These are phyloP conservation scores for Lycium barbarum DNA, from an alignment of 257 asterid genomes.

Conservation along the genomic window DNA sequence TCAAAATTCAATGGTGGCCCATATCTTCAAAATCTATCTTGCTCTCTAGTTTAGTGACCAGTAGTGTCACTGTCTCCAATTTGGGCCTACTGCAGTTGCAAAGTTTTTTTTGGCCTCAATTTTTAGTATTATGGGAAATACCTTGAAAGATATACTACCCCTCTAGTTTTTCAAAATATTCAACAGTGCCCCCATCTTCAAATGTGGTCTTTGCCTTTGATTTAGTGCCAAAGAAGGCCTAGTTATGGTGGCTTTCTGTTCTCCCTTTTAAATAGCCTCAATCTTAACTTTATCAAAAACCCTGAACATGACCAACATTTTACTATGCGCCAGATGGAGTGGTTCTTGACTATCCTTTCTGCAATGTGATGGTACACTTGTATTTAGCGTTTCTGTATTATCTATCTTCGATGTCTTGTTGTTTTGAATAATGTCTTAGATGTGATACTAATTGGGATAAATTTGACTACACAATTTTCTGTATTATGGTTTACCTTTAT, in stretches of 20 bases:
- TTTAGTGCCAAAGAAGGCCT: constrained; percentile 16
- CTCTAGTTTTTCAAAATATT: background rate
- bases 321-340: background rate
- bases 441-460: constrained; percentile 5
- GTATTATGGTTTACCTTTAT: constrained; percentile 4
- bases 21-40: background rate
- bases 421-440: constrained; percentile 22
- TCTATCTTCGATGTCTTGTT: background rate
- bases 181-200: constrained; percentile 1
- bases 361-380: constrained; percentile 9
- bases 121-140: constrained; percentile 10
- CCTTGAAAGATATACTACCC: background rate
- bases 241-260: constrained; percentile 14
- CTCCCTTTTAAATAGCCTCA: background rate
- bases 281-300: constrained; percentile 3
- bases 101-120: background rate
- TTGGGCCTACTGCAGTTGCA: background rate
- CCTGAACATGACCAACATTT: background rate
- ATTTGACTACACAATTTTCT: background rate
- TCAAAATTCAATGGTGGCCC: background rate
- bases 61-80: constrained; percentile 14
- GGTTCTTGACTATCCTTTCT: constrained; percentile 12
- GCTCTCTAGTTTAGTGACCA: background rate
- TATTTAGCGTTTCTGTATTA: constrained; percentile 23
- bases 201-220: background rate